These are phyloP conservation scores for Wickerhamiella lipophila DNA, from an alignment of 805 yeast species.

Conservation along the genomic window DNA sequence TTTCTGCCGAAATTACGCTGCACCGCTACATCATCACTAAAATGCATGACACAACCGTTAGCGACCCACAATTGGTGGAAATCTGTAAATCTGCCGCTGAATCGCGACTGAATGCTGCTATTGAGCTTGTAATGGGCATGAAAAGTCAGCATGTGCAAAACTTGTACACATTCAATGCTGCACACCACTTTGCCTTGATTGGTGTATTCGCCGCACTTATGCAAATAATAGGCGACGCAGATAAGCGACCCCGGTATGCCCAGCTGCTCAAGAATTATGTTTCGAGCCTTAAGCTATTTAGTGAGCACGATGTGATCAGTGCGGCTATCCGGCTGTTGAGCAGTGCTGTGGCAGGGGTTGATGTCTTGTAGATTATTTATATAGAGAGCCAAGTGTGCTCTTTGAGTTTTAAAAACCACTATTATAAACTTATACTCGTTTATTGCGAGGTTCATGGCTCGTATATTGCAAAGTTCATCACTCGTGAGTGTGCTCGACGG, in stretches of 20 bases:
- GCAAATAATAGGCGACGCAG: slow-evolving; percentile 40
- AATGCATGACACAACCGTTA: slow-evolving; percentile 26
- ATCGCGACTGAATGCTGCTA: slow-evolving; percentile 67
- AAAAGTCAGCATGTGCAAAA: slow-evolving; percentile 75
- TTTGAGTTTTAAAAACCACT: no score
- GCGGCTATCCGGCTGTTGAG: slow-evolving; percentile 62
- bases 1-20: slow-evolving; percentile 77
- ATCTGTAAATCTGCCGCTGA: slow-evolving; percentile 81
- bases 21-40: slow-evolving; percentile 42
- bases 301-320: slow-evolving; percentile 66
- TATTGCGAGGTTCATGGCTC: no score
- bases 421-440: no score
- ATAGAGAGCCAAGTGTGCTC: background rate
- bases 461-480: no score
- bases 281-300: slow-evolving; percentile 59
- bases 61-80: slow-evolving; percentile 41
- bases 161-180: slow-evolving; percentile 79
- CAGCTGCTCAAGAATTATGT: slow-evolving; percentile 65
- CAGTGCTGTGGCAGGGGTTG: slow-evolving; percentile 52
- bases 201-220: slow-evolving; percentile 81
- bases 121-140: slow-evolving; percentile 62
- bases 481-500: no score
- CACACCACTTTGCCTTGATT: slow-evolving; percentile 65
- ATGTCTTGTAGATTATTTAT: slow-evolving; percentile 6
- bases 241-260: slow-evolving; percentile 51